Percentiles rank a stretch among this genome's conserved stretches.
phyloP scores from a whole-genome alignment of 257 asterid genomes.

The Cinchona pubescens region DNA sequence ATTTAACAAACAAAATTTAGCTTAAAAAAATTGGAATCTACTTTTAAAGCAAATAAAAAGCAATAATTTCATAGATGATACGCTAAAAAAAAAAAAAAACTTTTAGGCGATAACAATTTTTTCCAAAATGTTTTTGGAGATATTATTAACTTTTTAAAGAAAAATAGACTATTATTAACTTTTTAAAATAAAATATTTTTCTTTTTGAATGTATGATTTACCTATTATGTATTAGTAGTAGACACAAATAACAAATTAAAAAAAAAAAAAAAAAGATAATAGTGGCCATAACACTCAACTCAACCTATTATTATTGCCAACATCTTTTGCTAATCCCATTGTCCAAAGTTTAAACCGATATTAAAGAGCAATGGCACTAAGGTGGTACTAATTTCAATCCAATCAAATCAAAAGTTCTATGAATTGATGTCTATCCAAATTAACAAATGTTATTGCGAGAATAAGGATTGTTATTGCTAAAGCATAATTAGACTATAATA shows the following conservation, averaged over 20 bases:
- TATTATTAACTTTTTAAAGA: background rate
- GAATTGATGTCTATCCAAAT: background rate
- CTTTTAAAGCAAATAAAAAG: no score
- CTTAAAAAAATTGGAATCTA: background rate
- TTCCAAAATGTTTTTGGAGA: no score
- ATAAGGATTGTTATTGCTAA: no score
- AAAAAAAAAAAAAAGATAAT: no score
- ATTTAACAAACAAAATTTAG: background rate
- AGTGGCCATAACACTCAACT: background rate
- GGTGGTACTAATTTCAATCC: background rate
- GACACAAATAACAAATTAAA: no score
- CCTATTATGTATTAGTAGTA: background rate
- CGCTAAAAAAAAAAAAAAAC: no score
- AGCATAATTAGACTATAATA: no score
- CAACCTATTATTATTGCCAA: background rate
- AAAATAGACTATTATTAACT: background rate
- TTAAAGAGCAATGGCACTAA: background rate
- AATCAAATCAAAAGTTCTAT: no score
- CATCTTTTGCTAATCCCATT: background rate
- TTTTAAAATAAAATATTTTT: no score
- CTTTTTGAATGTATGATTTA: no score
- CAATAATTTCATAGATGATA: background rate
- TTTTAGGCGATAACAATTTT: background rate
- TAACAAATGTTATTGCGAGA: no score
- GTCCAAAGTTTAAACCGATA: no score